Conservation (phyloP, 257 asterid species). For the Plantago ovata region DNA sequence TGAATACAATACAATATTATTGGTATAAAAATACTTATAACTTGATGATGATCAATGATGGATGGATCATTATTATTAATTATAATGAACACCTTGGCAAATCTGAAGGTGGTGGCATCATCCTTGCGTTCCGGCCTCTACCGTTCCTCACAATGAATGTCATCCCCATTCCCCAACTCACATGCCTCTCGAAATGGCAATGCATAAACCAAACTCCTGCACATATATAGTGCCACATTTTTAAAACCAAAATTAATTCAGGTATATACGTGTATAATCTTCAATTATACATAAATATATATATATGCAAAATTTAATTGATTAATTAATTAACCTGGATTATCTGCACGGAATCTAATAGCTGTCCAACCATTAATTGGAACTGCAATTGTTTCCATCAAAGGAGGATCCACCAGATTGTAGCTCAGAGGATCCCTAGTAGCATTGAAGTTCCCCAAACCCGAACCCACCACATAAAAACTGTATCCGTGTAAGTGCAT, state of each 20-base stretch:
- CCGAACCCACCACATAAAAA: slow-evolving; percentile 55
- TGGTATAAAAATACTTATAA: too few relatives aligned
- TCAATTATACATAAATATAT: too few relatives aligned
- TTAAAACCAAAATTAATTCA: too few relatives aligned
- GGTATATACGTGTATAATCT: too few relatives aligned
- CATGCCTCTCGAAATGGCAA: slow-evolving; percentile 40
- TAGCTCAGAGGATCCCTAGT: slow-evolving; percentile 33
- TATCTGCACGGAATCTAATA: slow-evolving; percentile 46
- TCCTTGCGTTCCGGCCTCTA: slow-evolving; percentile 10
- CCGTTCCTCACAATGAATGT: slow-evolving; percentile 39
- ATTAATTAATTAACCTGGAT: slow-evolving; percentile 59
- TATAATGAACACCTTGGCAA: slow-evolving; percentile 38
- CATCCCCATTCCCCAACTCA: slow-evolving; percentile 50
- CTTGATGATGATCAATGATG: too few relatives aligned
- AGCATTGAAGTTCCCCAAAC: slow-evolving; percentile 45
- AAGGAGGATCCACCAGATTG: slow-evolving; percentile 59
- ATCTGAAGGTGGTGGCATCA: slow-evolving; percentile 46
- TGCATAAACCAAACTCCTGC: slow-evolving; percentile 55
- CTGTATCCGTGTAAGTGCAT: slow-evolving; percentile 66
- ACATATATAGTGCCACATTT: too few relatives aligned
- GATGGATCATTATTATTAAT: not conserved
- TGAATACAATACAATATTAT: too few relatives aligned
- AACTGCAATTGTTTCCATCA: slow-evolving; percentile 41
- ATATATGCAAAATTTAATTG: too few relatives aligned
- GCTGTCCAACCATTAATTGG: slow-evolving; percentile 48